Conservation (phyloP, 306 rosid species). For the cucumber (Cucumis sativus) region Cucumber_9930_V3 NC_026658.2:24478501-24479000, state of each 20-base stretch:
- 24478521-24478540: conserved; percentile 54
- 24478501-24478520: conserved; percentile 22
- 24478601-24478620: neutral
- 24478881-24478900: neutral
- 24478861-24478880: neutral
- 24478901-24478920: neutral
- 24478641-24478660: conserved; percentile 59
- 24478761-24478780: conserved; percentile 30
- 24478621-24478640: conserved; percentile 37
- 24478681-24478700: conserved; percentile 7
- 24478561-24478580: conserved; percentile 22
- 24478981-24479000: conserved; percentile 39
- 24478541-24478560: conserved; percentile 70
- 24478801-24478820: conserved; percentile 25
- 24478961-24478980: neutral
- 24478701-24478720: conserved; percentile 11
- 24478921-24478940: neutral
- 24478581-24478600: neutral
- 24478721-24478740: conserved; percentile 12
- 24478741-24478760: conserved; percentile 15
- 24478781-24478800: conserved; percentile 9
- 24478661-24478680: conserved; percentile 20
- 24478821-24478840: neutral
- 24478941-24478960: neutral
- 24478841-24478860: neutral